Conservation (phyloP, 164 flowering plant genomes). For the Kalanchoe fedtschenkoi region DNA sequence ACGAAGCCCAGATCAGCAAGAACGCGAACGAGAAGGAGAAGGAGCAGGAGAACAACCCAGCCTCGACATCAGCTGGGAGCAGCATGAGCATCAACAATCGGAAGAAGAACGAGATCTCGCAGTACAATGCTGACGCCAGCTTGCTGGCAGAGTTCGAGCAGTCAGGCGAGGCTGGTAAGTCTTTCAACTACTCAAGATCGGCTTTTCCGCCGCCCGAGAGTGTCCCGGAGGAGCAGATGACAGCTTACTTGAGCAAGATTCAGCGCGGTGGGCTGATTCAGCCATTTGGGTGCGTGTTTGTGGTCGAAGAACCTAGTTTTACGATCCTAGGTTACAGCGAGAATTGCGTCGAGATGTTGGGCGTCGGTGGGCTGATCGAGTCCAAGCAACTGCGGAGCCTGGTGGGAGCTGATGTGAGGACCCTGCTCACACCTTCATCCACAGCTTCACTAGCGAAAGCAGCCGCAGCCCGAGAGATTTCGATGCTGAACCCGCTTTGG, state of each 20-base stretch:
- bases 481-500: slow-evolving; percentile 58
- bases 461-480: slow-evolving; percentile 34
- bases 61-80: background rate
- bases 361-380: slow-evolving; percentile 10
- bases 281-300: slow-evolving; percentile 75
- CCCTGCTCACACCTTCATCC: slow-evolving; percentile 46
- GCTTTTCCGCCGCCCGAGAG: slow-evolving; percentile 17
- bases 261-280: slow-evolving; percentile 71
- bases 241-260: slow-evolving; percentile 46
- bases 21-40: no score
- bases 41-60: background rate
- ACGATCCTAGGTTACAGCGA: slow-evolving; percentile 56
- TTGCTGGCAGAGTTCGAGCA: slow-evolving; percentile 51
- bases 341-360: slow-evolving; percentile 44
- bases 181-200: slow-evolving; percentile 47
- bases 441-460: slow-evolving; percentile 46
- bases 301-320: slow-evolving; percentile 52
- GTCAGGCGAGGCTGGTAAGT: slow-evolving; percentile 41
- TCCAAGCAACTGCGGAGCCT: slow-evolving; percentile 19
- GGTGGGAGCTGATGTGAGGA: slow-evolving; percentile 50
- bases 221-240: slow-evolving; percentile 44
- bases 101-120: slow-evolving; percentile 22
- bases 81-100: background rate
- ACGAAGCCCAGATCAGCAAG: background rate
- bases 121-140: slow-evolving; percentile 53